These are phyloP conservation scores for Cladophialophora bantiana DNA, from an alignment of 2,329 filamentous ascomycete genomes.

Conservation along the genomic window DNA sequence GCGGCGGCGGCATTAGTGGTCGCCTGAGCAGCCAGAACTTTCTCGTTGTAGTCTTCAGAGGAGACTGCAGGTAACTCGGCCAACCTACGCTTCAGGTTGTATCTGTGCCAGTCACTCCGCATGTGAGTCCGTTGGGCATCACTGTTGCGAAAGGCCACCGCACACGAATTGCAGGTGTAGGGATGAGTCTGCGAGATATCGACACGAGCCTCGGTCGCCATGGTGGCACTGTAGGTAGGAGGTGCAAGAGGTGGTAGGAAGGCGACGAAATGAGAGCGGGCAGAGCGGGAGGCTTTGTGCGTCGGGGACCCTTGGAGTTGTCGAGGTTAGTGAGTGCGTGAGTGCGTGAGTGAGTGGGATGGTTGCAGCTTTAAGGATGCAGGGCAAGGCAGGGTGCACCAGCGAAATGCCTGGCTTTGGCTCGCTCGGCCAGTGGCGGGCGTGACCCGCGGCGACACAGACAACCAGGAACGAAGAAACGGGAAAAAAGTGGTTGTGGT, in stretches of 20 bases:
- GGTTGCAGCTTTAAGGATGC: slow-evolving; percentile 14
- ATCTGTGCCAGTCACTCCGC: slow-evolving; percentile 98
- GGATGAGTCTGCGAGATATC: slow-evolving; percentile 56
- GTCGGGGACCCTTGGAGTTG: background rate
- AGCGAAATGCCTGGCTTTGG: background rate
- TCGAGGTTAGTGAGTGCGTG: background rate
- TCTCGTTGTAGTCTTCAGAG: slow-evolving; percentile 92
- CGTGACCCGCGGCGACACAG: background rate
- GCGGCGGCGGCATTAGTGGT: slow-evolving; percentile 82
- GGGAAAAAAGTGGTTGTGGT: background rate
- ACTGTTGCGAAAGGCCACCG: slow-evolving; percentile 93
- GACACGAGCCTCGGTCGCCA: slow-evolving; percentile 27
- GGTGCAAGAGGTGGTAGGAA: background rate
- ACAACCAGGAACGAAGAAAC: background rate
- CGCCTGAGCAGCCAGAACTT: slow-evolving; percentile 90
- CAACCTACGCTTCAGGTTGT: slow-evolving; percentile 94
- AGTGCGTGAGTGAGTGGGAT: slow-evolving; percentile 15
- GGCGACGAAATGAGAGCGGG: slow-evolving; percentile 6
- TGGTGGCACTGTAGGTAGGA: slow-evolving; percentile 20
- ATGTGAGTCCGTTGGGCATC: slow-evolving; percentile 94
- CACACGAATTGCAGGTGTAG: slow-evolving; percentile 97
- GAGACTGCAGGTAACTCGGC: slow-evolving; percentile 88
- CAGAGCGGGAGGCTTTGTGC: slow-evolving; percentile 11
- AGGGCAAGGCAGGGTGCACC: background rate
- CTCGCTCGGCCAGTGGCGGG: slow-evolving; percentile 7